Evolutionary conservation across 176 grass and related monocot species (phyloP), one percentile per base, ranked within the genome.

Genomic region (Eragrostis curvula): DNA sequence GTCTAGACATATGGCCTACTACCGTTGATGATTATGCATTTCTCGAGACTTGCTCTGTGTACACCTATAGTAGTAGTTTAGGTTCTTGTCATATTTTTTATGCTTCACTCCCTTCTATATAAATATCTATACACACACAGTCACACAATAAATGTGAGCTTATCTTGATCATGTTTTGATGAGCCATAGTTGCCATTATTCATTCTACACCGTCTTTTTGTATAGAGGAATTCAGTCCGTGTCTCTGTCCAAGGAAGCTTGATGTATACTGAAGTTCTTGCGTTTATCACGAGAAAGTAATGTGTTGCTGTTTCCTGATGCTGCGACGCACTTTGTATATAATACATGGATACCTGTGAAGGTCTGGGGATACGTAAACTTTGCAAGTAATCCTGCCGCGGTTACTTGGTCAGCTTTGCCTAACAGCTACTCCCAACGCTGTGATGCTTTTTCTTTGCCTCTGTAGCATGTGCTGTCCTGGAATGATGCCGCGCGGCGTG

Each of bases 1-100:
- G 18, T 98, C 96, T 8, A 90, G 96, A 25, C 96, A 98, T 86
- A 95, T 98, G 96, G 96, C 96, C 43, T 95, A 93, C 78, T 93
- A 98, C 77, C 96, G 96, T 5, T 98, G 82, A 98, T 90, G 63
- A 14, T 5, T 57, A 20, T 9, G 15, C 45, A 81, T 50, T 68
- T 45, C n/a, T 45, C n/a, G 50, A 17, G 17, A 6, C n/a, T 40
- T 55, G 24, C 25, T 58, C 58, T 2, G 9, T 28, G 30, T 15
- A n/a, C n/a, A n/a, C n/a, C n/a, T n/a, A n/a, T n/a, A n/a, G n/a
- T 25, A 52, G 32, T 25, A 32, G 11, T 42, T 6, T 67, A 16
- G 49, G 49, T 29, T 65, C 44, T 0, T 61, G 14, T n/a, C 8
- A 21, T 66, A 21, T 9, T 8, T 9, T 8, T 23, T 43, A 10